Evolutionary conservation across 345 rosid species (phyloP).

Genomic region (Gynandropsis gynandra): DNA sequence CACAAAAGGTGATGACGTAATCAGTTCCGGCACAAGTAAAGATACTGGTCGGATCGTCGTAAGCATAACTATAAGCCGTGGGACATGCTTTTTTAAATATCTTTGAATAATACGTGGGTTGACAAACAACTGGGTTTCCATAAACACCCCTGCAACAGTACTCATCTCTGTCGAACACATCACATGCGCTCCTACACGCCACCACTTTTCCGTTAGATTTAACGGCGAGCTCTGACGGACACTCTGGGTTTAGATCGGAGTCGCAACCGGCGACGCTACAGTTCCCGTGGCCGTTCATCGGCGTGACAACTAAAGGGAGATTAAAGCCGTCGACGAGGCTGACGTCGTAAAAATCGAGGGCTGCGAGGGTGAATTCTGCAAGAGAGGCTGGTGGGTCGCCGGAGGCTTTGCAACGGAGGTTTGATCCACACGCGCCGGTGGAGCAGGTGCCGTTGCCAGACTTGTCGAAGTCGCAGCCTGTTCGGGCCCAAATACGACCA

Average conservation of each 20-base stretch:
- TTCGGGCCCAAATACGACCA: slow-evolving; percentile 87
- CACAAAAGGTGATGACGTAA: slow-evolving; percentile 67
- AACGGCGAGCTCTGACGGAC: slow-evolving; percentile 58
- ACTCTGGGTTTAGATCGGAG: slow-evolving; percentile 40
- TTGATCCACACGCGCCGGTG: slow-evolving; percentile 64
- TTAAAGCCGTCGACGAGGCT: slow-evolving; percentile 95
- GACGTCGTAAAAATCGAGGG: slow-evolving; percentile 58
- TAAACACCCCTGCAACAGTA: slow-evolving; percentile 70
- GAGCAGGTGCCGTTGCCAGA: slow-evolving; percentile 59
- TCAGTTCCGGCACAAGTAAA: slow-evolving; percentile 63
- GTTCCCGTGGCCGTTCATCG: slow-evolving; percentile 62
- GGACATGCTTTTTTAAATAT: slow-evolving; percentile 81
- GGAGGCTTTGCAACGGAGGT: slow-evolving; percentile 51
- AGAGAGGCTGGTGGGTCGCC: slow-evolving; percentile 72
- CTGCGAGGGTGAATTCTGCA: slow-evolving; percentile 68
- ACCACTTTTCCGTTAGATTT: slow-evolving; percentile 53
- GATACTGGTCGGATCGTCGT: slow-evolving; percentile 80
- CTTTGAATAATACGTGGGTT: slow-evolving; percentile 69
- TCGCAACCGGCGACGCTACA: slow-evolving; percentile 62
- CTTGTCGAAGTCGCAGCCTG: slow-evolving; percentile 59
- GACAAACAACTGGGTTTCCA: slow-evolving; percentile 49
- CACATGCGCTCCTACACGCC: slow-evolving; percentile 83
- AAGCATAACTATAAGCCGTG: slow-evolving; percentile 74
- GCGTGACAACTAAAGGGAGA: slow-evolving; percentile 49
- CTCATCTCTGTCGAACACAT: slow-evolving; percentile 77